phyloP scores from a whole-genome alignment of 345 rosid species.

The Salix viminalis region DNA sequence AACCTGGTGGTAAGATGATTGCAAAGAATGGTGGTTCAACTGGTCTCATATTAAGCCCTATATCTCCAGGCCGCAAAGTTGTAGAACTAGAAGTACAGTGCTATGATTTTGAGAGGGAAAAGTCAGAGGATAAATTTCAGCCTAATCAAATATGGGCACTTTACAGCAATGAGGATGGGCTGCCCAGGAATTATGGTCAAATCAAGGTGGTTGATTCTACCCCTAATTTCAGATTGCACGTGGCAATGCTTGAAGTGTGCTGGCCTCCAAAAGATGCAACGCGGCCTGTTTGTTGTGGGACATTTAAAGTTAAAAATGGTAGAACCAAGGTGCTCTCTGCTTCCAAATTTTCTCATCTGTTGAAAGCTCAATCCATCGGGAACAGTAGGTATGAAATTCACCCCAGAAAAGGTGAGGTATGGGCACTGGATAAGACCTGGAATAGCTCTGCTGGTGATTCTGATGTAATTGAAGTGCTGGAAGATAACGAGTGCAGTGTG shows the following conservation, averaged over 20 bases:
- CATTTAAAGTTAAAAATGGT: constrained; percentile 34
- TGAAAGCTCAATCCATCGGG: constrained; percentile 20
- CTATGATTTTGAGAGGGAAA: constrained; percentile 37
- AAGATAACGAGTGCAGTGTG: constrained; percentile 19
- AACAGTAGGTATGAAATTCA: constrained; percentile 27
- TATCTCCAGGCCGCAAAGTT: constrained; percentile 8
- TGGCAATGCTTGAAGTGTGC: constrained; percentile 39
- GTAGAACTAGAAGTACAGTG: constrained; percentile 13
- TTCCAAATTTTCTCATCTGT: constrained; percentile 43
- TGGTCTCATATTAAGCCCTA: background rate
- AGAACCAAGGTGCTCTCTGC: constrained; percentile 20
- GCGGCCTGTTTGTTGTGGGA: constrained; percentile 40
- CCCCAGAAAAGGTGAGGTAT: constrained; percentile 50
- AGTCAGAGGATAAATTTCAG: constrained; percentile 36
- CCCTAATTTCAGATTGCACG: constrained; percentile 37
- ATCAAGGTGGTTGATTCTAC: constrained; percentile 36
- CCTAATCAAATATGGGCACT: constrained; percentile 51
- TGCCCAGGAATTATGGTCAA: constrained; percentile 48
- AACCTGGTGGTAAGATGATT: constrained; percentile 8
- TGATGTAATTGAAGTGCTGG: constrained; percentile 48
- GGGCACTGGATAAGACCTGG: constrained; percentile 50
- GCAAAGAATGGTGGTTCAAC: background rate
- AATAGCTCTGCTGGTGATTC: constrained; percentile 21
- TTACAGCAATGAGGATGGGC: constrained; percentile 27
- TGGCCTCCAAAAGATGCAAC: constrained; percentile 8